A percentile compares a stretch with the other conserved stretches of the same genome.
Evolutionary conservation across 345 rosid genomes (phyloP).

Genomic region (Orychophragmus violaceus): DNA sequence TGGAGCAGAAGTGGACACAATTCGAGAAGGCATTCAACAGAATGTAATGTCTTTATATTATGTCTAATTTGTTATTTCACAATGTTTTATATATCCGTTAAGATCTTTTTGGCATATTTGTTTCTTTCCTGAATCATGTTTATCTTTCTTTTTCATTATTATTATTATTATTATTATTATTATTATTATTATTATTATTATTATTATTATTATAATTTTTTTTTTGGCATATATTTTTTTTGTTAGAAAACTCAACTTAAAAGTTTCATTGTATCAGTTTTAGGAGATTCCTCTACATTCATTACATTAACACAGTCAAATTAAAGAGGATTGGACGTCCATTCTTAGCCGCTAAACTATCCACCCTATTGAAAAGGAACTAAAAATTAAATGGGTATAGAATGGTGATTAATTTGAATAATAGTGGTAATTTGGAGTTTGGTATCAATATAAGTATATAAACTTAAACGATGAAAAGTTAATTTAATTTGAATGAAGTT

Average conservation of each 20-base stretch:
- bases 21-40: conserved; percentile 48
- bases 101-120: not conserved
- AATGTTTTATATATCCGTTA: not conserved
- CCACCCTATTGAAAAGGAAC: not conserved
- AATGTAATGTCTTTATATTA: not conserved
- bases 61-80: not conserved
- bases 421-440: conserved; percentile 3
- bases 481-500: conserved; percentile 9
- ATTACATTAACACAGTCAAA: not conserved
- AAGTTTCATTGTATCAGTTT: not conserved
- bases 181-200: too few species aligned
- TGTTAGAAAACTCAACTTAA: not conserved
- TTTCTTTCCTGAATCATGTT: not conserved
- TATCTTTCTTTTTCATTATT: not conserved
- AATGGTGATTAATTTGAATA: conserved; percentile 15
- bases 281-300: not conserved
- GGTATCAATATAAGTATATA: conserved; percentile 16
- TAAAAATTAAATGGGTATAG: conserved; percentile 6
- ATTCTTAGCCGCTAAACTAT: not conserved
- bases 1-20: conserved; percentile 89
- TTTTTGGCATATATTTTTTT: too few species aligned
- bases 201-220: too few species aligned
- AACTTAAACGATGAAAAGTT: conserved; percentile 11
- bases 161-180: too few species aligned
- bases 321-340: not conserved